Evolutionary conservation across 371 early-diverging fungal genomes (phyloP), one percentile per base, ranked within the genome.

Genomic region (Zychaea mexicana): DNA sequence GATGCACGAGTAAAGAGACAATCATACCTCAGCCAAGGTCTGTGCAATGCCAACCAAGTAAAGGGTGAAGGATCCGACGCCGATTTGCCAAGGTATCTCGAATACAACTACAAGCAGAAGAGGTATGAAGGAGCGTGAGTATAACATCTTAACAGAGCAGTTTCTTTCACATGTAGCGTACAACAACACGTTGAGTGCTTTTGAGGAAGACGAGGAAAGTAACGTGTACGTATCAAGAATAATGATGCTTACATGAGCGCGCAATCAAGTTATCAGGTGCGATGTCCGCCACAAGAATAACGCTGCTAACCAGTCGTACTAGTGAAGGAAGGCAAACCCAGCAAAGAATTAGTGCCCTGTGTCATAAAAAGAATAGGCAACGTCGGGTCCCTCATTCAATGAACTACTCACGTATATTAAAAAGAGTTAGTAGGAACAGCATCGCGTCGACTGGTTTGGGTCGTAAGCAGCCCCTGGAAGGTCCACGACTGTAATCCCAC

Each of bases 21-120:
- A n/a, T 27, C 15, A 46, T 67, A 71, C 72, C 36, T 67, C 72
- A 10, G 72, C 67, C 15, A 72, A 38, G 21, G 73, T 66, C 58
- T 72, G 73, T 17, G 73, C 73, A 52, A 72, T 72, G 15, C 73
- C 73, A 32, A 72, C 66, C 27, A 69, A 53, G 28, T 72, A 72
- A 0, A 72, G 59, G 1, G 69, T 68, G 62, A 72, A 72, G 0
- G 64, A 53, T 26, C 69, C 73, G 55, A 62, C 68, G 12, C 73
- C 73, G 66, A 66, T 66, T 47, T 72, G 73, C 73, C 73, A 72
- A 15, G 66, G 64, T 22, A 72, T 68, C 36, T 72, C 73, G 54
- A 72, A 72, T 8, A 65, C 31, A 13, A 65, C 65, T 65, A 53
- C 33, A 22, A 39, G n/a, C 4, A 4, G 12, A 45, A 17, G 45